Evolutionary conservation across 306 rosid genomes (phyloP).

Genomic region (Hippophae rhamnoides): DNA sequence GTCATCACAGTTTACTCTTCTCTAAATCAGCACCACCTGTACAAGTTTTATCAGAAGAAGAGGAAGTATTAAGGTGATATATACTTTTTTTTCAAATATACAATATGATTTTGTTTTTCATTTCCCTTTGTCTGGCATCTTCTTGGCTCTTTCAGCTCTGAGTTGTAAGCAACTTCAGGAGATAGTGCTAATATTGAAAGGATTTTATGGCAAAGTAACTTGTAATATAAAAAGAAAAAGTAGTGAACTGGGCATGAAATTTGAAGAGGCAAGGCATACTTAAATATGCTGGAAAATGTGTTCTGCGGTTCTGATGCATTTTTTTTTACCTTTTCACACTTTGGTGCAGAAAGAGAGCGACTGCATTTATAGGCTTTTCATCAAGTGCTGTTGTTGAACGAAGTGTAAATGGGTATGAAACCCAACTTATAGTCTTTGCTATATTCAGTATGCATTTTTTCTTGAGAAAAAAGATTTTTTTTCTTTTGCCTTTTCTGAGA

Average conservation of each 20-base stretch:
- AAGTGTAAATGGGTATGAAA: slow-evolving; percentile 44
- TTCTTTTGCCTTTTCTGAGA: not conserved
- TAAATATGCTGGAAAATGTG: not conserved
- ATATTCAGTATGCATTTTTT: not conserved
- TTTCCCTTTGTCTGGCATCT: not conserved
- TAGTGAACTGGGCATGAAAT: not conserved
- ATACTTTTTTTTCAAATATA: not conserved
- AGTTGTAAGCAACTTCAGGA: too few relatives aligned
- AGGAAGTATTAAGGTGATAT: slow-evolving; percentile 48
- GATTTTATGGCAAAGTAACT: not conserved
- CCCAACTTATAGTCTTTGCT: not conserved
- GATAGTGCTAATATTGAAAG: too few relatives aligned
- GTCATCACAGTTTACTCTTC: slow-evolving; percentile 90
- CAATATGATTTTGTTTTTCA: not conserved
- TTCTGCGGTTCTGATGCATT: not conserved
- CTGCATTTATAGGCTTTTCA: slow-evolving; percentile 28
- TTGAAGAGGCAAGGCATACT: not conserved
- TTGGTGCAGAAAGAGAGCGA: slow-evolving; percentile 27
- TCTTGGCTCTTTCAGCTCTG: not conserved
- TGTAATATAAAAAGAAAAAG: not conserved
- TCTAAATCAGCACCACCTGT: slow-evolving; percentile 61
- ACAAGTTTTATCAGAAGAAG: slow-evolving; percentile 32
- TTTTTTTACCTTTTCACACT: slow-evolving; percentile 6
- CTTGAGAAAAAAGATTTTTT: too few relatives aligned
- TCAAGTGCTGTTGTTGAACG: slow-evolving; percentile 37